phyloP scores from a whole-genome alignment of 176 grass and related monocot genomes.

The Eleusine indica region DNA sequence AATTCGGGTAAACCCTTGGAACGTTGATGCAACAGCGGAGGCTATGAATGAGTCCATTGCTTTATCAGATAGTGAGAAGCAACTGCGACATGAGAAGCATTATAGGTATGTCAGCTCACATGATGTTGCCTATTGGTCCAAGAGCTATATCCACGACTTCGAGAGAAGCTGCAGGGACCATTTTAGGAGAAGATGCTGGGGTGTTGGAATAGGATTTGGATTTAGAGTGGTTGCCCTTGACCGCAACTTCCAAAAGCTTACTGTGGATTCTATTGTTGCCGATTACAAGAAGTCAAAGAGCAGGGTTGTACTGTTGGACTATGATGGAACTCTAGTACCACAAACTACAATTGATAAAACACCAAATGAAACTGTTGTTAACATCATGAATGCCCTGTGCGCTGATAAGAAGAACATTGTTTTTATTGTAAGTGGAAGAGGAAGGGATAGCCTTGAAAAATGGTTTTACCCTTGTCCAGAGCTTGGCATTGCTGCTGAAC shows the following conservation, averaged over 20 bases:
- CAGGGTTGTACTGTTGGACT: slow-evolving; percentile 56
- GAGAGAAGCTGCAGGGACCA: slow-evolving; percentile 56
- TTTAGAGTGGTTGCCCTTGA: slow-evolving; percentile 63
- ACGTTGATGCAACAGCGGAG: slow-evolving; percentile 50
- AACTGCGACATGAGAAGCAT: slow-evolving; percentile 54
- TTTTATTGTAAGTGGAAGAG: slow-evolving; percentile 62
- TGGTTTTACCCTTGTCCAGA: slow-evolving; percentile 57
- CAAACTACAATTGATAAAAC: slow-evolving; percentile 48
- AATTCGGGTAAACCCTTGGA: slow-evolving; percentile 54
- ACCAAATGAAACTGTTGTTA: slow-evolving; percentile 49
- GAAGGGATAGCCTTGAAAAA: slow-evolving; percentile 55
- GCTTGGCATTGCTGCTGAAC: slow-evolving; percentile 71
- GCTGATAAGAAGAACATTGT: slow-evolving; percentile 50
- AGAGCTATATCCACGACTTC: slow-evolving; percentile 52
- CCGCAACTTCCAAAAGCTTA: slow-evolving; percentile 55
- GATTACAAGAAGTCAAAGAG: slow-evolving; percentile 60
- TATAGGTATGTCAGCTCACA: slow-evolving; percentile 51
- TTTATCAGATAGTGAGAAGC: slow-evolving; percentile 52
- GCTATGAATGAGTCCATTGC: slow-evolving; percentile 57
- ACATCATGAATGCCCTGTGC: slow-evolving; percentile 55
- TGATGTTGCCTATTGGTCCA: slow-evolving; percentile 54
- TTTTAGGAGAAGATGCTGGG: slow-evolving; percentile 62
- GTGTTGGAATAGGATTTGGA: slow-evolving; percentile 55
- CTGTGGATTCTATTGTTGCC: slow-evolving; percentile 52
- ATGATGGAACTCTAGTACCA: slow-evolving; percentile 54